A percentile compares a stretch with the other conserved stretches of the same genome.
These are phyloP conservation scores for Yamadazyma kitorensis DNA, from an alignment of 805 yeast species.

Conservation along the genomic window DNA sequence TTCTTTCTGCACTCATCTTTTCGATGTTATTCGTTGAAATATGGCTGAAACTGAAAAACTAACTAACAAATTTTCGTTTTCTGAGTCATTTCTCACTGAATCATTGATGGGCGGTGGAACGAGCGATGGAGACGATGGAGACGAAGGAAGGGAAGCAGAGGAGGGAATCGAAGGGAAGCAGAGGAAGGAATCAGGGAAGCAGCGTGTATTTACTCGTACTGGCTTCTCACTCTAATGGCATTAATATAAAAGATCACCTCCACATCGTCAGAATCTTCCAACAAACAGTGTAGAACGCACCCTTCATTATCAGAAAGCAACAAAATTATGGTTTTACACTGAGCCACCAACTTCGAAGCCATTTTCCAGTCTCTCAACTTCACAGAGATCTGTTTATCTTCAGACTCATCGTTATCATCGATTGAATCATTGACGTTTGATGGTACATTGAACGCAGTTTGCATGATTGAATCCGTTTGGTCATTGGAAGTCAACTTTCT, in stretches of 20 bases:
- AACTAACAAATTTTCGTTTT: neutral
- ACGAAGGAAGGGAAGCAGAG: too few species aligned
- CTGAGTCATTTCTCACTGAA: constrained; percentile 1
- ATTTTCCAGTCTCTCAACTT: constrained; percentile 65
- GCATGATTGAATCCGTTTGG: constrained; percentile 18
- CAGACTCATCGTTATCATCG: constrained; percentile 13
- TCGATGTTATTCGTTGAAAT: too few species aligned
- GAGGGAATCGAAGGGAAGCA: neutral
- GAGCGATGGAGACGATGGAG: too few species aligned
- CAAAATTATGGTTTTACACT: constrained; percentile 59
- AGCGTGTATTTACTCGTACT: too few species aligned
- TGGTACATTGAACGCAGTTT: constrained; percentile 10
- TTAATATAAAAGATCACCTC: constrained; percentile 62
- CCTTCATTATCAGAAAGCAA: constrained; percentile 57
- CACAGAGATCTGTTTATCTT: constrained; percentile 48
- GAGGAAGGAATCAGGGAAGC: too few species aligned
- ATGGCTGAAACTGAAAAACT: neutral
- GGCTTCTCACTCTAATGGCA: constrained; percentile 15
- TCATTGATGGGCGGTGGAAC: too few species aligned
- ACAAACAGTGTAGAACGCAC: constrained; percentile 61
- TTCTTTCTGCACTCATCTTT: too few species aligned
- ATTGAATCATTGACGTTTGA: constrained; percentile 2
- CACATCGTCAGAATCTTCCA: constrained; percentile 63
- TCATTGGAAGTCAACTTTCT: constrained; percentile 24
- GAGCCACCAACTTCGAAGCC: constrained; percentile 58